Percentiles rank a stretch among this genome's conserved stretches.
These are phyloP conservation scores for Plectranthus barbatus DNA, from an alignment of 257 asterid species.

Conservation along the genomic window DNA sequence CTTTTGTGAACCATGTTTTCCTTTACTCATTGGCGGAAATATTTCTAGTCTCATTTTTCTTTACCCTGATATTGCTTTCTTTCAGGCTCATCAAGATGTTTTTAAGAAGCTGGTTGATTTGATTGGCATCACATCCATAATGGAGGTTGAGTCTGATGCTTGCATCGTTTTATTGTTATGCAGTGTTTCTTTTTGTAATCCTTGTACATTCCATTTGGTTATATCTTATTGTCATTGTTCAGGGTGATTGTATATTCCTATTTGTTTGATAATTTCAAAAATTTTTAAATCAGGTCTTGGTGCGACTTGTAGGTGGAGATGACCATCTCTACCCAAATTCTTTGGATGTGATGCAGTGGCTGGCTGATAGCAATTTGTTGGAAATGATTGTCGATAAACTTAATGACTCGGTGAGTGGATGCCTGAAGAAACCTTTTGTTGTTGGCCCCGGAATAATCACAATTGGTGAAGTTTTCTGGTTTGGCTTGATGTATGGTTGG, in stretches of 20 bases:
- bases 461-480: constrained; percentile 4
- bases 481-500: background rate
- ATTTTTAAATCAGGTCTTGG: constrained; percentile 64
- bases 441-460: background rate
- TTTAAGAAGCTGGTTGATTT: constrained; percentile 86
- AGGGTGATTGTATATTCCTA: constrained; percentile 14
- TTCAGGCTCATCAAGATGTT: constrained; percentile 84
- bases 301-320: constrained; percentile 86
- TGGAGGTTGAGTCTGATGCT: constrained; percentile 68
- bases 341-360: constrained; percentile 89
- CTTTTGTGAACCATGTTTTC: too few relatives aligned
- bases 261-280: background rate
- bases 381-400: constrained; percentile 98
- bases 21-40: too few relatives aligned
- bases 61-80: constrained; percentile 1
- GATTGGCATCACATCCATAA: constrained; percentile 94
- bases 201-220: background rate
- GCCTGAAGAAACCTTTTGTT: background rate
- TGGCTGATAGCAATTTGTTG: constrained; percentile 81
- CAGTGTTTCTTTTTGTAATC: constrained; percentile 6
- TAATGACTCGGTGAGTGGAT: constrained; percentile 52
- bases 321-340: constrained; percentile 81
- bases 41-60: background rate
- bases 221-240: background rate
- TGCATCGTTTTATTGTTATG: constrained; percentile 4